phyloP scores from a whole-genome alignment of 2,329 filamentous ascomycete genomes.

The Diaporthe sp. region DNA sequence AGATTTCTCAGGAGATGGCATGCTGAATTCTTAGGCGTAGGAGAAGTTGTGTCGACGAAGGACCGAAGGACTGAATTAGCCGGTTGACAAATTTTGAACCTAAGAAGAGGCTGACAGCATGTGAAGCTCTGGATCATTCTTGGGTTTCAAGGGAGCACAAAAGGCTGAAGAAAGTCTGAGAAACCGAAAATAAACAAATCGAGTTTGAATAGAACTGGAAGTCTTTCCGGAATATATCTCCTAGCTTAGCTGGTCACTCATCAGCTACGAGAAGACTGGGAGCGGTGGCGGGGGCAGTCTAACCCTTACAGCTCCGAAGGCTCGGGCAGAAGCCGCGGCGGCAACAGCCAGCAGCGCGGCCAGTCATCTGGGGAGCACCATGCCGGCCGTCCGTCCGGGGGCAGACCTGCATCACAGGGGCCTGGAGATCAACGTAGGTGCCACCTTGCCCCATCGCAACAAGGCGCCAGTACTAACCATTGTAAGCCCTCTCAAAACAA shows the following conservation, averaged over 20 bases:
- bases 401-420: too few relatives aligned
- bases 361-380: too few relatives aligned
- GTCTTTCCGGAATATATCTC: neutral
- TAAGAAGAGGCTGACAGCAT: slow-evolving; percentile 5
- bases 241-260: neutral
- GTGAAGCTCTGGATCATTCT: slow-evolving; percentile 23
- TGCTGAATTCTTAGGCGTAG: neutral
- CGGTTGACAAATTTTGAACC: slow-evolving; percentile 23
- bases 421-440: too few relatives aligned
- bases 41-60: slow-evolving; percentile 1
- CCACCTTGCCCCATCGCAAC: too few relatives aligned
- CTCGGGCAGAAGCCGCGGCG: too few relatives aligned
- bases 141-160: neutral
- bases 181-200: neutral
- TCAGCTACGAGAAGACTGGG: too few relatives aligned
- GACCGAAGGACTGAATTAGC: slow-evolving; percentile 5
- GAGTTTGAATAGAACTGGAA: neutral
- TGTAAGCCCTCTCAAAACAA: too few relatives aligned
- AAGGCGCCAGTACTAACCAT: too few relatives aligned
- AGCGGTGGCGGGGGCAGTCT: too few relatives aligned
- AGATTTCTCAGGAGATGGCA: neutral
- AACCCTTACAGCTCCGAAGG: too few relatives aligned
- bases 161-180: neutral
- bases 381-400: too few relatives aligned
- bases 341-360: too few relatives aligned